Percentiles rank a stretch among this genome's conserved stretches.
Conservation (phyloP, 2,329 filamentous ascomycete genomes). For the Trichoderma gracile region DNA sequence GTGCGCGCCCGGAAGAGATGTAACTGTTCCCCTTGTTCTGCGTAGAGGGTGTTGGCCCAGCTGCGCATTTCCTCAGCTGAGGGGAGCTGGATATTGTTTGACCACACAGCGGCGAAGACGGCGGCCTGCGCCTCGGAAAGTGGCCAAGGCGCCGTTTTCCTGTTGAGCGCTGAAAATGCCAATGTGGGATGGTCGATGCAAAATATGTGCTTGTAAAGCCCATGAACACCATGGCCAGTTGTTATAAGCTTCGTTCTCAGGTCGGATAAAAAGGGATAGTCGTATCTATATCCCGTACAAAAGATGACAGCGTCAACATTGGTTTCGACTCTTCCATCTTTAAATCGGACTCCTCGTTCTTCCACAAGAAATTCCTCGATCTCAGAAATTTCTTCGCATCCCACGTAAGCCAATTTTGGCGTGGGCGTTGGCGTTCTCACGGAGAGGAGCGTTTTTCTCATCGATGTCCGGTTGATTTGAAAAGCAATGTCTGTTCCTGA, state of each 20-base stretch:
- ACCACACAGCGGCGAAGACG: conserved; percentile 73
- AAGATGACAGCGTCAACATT: conserved; percentile 77
- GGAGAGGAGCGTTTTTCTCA: conserved; percentile 61
- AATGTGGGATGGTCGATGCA: conserved; percentile 74
- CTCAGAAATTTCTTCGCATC: conserved; percentile 54
- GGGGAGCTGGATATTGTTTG: conserved; percentile 68
- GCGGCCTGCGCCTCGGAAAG: conserved; percentile 77
- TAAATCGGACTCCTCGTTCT: conserved; percentile 64
- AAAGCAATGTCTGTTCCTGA: conserved; percentile 83
- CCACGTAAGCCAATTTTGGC: conserved; percentile 46
- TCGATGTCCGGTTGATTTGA: conserved; percentile 67
- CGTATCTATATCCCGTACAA: conserved; percentile 87
- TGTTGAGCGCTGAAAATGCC: conserved; percentile 73
- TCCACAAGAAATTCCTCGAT: conserved; percentile 59
- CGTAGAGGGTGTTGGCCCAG: conserved; percentile 67
- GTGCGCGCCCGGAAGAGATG: conserved; percentile 35
- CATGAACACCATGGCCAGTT: conserved; percentile 67
- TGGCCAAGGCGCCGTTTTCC: conserved; percentile 84
- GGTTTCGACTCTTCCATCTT: conserved; percentile 63
- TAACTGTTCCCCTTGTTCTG: conserved; percentile 39
- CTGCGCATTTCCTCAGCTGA: conserved; percentile 60
- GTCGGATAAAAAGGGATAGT: conserved; percentile 68
- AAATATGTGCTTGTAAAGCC: conserved; percentile 79
- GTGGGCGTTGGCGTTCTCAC: conserved; percentile 53
- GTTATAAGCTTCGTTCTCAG: conserved; percentile 58